Conservation (phyloP, 2,329 filamentous ascomycete species). For the Trichoderma sp. region DNA sequence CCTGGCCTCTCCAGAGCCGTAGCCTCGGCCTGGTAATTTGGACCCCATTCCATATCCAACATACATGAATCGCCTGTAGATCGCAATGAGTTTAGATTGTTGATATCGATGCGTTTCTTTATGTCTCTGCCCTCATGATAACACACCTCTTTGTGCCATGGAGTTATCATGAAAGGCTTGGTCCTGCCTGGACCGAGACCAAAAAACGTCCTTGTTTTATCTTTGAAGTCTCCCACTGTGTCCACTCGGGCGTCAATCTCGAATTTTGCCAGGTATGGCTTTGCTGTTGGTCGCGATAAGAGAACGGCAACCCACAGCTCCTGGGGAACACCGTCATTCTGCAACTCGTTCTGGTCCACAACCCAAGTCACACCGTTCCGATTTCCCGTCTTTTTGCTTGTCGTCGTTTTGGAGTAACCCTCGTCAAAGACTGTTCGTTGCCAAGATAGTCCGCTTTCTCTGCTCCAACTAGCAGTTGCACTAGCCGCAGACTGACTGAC, state of each 20-base stretch:
- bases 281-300: not conserved
- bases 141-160: not conserved
- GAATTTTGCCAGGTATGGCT: not conserved
- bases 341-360: not conserved
- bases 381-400: not conserved
- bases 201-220: not conserved
- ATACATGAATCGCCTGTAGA: too few relatives aligned
- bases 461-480: not conserved
- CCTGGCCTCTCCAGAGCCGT: too few relatives aligned
- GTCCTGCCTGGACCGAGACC: not conserved
- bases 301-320: not conserved
- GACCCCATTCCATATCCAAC: not conserved
- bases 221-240: accelerated
- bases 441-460: not conserved
- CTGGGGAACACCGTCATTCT: not conserved
- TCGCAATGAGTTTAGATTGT: not conserved
- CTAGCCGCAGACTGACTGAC: not conserved
- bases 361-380: not conserved
- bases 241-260: not conserved
- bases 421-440: accelerated
- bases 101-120: not conserved
- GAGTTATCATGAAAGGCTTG: not conserved
- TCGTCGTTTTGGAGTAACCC: accelerated
- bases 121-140: not conserved
- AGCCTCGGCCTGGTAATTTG: not conserved